Base-by-base conservation (phyloP, 108 stramenopile species). In the Fistulifera solaris region DNA sequence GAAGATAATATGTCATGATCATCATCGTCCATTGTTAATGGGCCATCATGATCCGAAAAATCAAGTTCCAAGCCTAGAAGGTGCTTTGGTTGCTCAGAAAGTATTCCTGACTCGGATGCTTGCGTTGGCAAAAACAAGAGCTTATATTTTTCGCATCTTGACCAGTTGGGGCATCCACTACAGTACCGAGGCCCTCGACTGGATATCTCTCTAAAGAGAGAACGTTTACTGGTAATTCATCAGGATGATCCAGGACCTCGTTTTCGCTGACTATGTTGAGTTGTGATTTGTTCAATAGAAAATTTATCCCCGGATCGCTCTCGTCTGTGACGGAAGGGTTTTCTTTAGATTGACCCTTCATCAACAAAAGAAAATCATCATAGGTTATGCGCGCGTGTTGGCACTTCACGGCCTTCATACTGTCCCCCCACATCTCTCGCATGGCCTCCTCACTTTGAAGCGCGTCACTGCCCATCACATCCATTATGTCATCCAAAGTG, bases 401-500 rank as follows among this genome's bases (percentile, higher is more conserved):
- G 56, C 81, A 71, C n/a, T 81, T 73, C 14, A 69, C 70, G 48
- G 76, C 73, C 25, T 73, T 68, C 72, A 82, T 76, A 28, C 73
- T 72, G 39, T 86, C 81, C n/a, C 71, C 73, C 85, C 85, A 90
- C 81, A 87, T 87, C 48, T 61, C 54, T 15, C 79, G 68, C 77
- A 90, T 74, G 12, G 59, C 56, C 21, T 85, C 91, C 67, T 93
- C 87, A 45, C 69, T 79, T 24, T 72, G 70, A 42, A 70, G 59
- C 7, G 71, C 71, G 53, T 87, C 80, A 28, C 63, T 77, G 2
- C 91, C 91, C 59, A 89, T 71, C 58, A 93, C 49, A 65, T 93
- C 85, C 77, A 86, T 82, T 24, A 93, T 76, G 63, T 93, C 86
- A 64, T 89, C 87, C 53, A 87, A 68, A 21, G 82, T 75, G 4